Evolutionary conservation across 129 eudicot genomes (phyloP).

Genomic region (Saussurea involucrata): DNA sequence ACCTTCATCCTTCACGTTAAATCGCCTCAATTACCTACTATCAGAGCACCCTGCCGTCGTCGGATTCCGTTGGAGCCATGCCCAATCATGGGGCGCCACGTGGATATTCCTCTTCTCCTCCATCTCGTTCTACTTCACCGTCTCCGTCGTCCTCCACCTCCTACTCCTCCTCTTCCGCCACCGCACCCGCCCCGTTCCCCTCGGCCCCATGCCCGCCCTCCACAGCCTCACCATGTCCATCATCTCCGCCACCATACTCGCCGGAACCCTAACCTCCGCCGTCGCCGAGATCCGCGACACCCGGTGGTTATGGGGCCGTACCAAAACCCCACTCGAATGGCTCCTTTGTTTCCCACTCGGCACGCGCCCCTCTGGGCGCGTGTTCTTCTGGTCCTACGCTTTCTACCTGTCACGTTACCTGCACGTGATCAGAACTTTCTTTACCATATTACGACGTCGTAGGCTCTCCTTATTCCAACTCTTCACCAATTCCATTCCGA

Average conservation of each 20-base stretch:
- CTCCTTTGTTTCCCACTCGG: constrained; percentile 75
- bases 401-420: constrained; percentile 68
- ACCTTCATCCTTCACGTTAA: not conserved
- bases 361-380: constrained; percentile 74
- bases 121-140: constrained; percentile 31
- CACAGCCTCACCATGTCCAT: constrained; percentile 56
- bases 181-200: constrained; percentile 46
- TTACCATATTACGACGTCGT: constrained; percentile 46
- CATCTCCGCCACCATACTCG: constrained; percentile 39
- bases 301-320: constrained; percentile 65
- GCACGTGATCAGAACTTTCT: constrained; percentile 40
- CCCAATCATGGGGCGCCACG: constrained; percentile 60
- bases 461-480: constrained; percentile 42
- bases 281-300: constrained; percentile 59
- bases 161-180: constrained; percentile 43
- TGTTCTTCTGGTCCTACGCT: constrained; percentile 72
- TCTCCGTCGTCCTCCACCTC: constrained; percentile 48
- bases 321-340: constrained; percentile 66
- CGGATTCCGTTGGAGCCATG: constrained; percentile 55
- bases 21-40: constrained; percentile 8
- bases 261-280: constrained; percentile 45
- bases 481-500: constrained; percentile 46
- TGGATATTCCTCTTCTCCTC: constrained; percentile 58
- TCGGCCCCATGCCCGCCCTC: constrained; percentile 58
- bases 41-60: constrained; percentile 46